Evolutionary conservation across 805 yeast species (phyloP), one percentile per base, ranked within the genome.

Genomic region (Candida ulmi): DNA sequence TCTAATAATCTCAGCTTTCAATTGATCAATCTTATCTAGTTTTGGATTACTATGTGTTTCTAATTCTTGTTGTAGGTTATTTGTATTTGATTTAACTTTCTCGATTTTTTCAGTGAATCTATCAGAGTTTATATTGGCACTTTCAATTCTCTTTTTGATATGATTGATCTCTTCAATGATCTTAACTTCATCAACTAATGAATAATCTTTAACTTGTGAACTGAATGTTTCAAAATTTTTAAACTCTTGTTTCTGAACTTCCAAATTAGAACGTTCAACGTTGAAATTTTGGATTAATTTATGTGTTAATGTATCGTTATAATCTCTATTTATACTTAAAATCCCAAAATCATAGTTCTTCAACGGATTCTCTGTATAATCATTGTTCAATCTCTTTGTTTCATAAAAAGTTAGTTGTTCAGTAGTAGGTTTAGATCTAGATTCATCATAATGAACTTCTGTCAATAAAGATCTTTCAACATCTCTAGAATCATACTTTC

Each of bases 381-480:
- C 80, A 61, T 74, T 78, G 46, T 76, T 74, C 37, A 82, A 63
- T 47, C 93, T 66, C 58, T 80, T 81, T 19, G 66, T 52, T 36
- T 77, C 76, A 51, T 85, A 85, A 52, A 71, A 48, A n/a, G 40
- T 34, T 54, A 64, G 5, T 59, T 65, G 71, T 17, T 69, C 69
- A 3, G 71, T 61, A 38, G 73, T 75, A 43, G 74, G 57, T 21
- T 61, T 64, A 12, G 49, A 49, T 30, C 16, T 30, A 9, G 23
- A 4, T 41, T 60, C 66, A 27, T 52, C 80, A 55, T 76, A 83
- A 38, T 72, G 76, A 3, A 84, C 91, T 54, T 85, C 95, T 1
- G 87, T 80, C 36, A 84, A 61, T 41, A 85, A 60, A 0, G 93
- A 81, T 50, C 75, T 72, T 54, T 88, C 96, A 17, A 88, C 95